Conservation (phyloP, 1,284 basidiomycete genomes). For the Fomitiporia mediterranea region DNA sequence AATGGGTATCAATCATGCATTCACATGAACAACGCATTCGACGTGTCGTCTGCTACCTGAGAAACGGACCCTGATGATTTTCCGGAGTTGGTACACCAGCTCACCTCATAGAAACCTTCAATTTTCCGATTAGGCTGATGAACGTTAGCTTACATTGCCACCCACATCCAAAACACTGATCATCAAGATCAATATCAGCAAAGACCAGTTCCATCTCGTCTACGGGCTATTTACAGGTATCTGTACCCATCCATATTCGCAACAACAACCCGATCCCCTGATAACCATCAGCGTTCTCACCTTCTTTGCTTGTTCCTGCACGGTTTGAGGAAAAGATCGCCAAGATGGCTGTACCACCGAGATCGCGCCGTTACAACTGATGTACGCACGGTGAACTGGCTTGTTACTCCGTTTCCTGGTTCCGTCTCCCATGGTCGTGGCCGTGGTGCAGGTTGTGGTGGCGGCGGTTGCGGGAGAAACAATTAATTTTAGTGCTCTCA, state of each 20-base stretch:
- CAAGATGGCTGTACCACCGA: conserved; percentile 8
- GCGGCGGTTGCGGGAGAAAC: background rate
- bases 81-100: conserved; percentile 15
- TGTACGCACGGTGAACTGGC: background rate
- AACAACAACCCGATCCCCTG: background rate
- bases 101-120: conserved; percentile 3
- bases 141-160: background rate
- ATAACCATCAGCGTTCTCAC: background rate
- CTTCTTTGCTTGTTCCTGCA: background rate
- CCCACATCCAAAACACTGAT: background rate
- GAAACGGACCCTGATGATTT: conserved; percentile 16
- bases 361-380: background rate
- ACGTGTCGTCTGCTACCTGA: background rate
- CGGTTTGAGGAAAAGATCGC: conserved; percentile 4
- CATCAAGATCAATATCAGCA: conserved; percentile 3
- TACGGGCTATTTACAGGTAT: background rate
- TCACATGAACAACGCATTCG: too few relatives aligned
- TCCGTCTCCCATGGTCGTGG: conserved; percentile 2
- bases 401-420: background rate
- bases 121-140: background rate
- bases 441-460: background rate
- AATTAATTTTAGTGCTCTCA: background rate
- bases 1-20: too few relatives aligned
- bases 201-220: background rate
- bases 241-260: background rate